phyloP scores from a whole-genome alignment of 1,284 basidiomycete species.

The Ceratobasidium sp. region DNA sequence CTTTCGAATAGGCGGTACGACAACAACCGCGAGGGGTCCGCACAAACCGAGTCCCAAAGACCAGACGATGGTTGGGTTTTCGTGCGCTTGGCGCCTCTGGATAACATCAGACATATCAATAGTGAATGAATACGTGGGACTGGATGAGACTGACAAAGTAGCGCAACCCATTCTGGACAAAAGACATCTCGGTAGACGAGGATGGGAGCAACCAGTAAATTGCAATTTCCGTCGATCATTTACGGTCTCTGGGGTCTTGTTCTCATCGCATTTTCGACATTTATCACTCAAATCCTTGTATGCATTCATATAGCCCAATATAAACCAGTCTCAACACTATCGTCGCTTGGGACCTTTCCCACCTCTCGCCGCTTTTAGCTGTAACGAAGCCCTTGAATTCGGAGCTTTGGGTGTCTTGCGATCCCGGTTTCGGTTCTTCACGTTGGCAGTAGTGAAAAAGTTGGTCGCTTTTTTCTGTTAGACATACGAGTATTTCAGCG shows the following conservation, averaged over 20 bases:
- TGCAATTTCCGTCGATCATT: not conserved
- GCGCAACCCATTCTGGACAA: constrained; percentile 20
- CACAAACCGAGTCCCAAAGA: constrained; percentile 45
- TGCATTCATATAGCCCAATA: not conserved
- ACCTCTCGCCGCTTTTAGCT: constrained; percentile 30
- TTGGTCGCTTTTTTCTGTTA: constrained; percentile 84
- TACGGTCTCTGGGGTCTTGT: constrained; percentile 4
- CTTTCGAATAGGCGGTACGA: constrained; percentile 81
- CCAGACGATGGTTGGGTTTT: constrained; percentile 49
- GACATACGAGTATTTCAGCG: constrained; percentile 25
- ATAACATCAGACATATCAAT: not conserved
- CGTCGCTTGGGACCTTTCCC: constrained; percentile 27
- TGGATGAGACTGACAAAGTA: constrained; percentile 14
- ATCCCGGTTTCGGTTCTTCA: constrained; percentile 79
- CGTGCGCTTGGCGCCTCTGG: constrained; percentile 85
- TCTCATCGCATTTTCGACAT: not conserved
- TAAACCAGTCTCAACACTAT: not conserved
- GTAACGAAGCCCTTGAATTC: constrained; percentile 4
- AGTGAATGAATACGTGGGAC: not conserved
- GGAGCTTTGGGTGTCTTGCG: constrained; percentile 33
- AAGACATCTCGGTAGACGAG: constrained; percentile 19
- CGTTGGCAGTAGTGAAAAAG: constrained; percentile 87
- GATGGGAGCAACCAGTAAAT: not conserved
- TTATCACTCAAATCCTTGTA: not conserved
- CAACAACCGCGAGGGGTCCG: constrained; percentile 79